Evolutionary conservation across 163 green algal genomes (phyloP).

Genomic region (Volvox carteri): DNA sequence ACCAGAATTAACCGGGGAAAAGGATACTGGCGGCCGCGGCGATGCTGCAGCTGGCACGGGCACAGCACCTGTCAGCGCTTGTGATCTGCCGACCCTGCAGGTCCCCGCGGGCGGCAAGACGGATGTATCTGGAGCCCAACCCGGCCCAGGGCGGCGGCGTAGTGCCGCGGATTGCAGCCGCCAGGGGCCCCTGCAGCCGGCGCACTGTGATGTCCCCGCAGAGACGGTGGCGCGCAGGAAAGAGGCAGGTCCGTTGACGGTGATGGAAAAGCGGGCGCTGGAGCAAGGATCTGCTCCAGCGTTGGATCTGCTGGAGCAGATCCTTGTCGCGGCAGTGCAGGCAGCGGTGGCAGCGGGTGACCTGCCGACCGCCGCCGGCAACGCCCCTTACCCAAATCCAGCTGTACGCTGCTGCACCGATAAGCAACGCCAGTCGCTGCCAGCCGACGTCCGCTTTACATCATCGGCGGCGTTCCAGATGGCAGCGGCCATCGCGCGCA

Average conservation of each 20-base stretch:
- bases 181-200: no score
- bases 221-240: not conserved
- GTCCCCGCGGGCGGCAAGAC: no score
- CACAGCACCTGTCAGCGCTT: no score
- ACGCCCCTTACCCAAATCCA: not conserved
- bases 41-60: no score
- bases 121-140: no score
- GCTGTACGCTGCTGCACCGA: not conserved
- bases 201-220: no score
- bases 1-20: no score
- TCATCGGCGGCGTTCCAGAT: constrained; percentile 15
- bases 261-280: not conserved
- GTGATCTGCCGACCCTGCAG: no score
- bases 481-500: not conserved
- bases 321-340: constrained; percentile 32
- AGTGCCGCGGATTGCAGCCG: no score
- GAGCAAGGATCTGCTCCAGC: constrained; percentile 13
- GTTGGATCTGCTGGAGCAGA: constrained; percentile 20
- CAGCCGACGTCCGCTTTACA: constrained; percentile 7
- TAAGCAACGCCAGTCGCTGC: constrained; percentile 38
- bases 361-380: not conserved
- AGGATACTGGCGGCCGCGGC: no score
- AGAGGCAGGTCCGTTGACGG: not conserved
- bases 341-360: not conserved
- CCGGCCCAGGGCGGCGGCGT: no score